phyloP scores from a whole-genome alignment of 805 yeast species.

The Kodamaea kaohsiungensis region DNA sequence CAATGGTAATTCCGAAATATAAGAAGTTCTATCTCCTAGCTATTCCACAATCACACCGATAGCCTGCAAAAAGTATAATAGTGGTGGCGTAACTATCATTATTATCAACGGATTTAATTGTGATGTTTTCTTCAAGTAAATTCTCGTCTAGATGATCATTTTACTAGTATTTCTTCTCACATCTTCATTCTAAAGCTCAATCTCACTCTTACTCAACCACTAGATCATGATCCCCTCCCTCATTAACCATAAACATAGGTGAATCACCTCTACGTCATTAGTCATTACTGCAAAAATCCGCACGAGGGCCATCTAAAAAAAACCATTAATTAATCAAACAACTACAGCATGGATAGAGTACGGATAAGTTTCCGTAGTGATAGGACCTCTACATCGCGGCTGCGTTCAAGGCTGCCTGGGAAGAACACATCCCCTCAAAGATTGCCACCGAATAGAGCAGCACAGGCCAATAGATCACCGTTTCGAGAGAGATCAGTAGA shows the following conservation, averaged over 20 bases:
- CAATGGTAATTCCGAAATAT: background rate
- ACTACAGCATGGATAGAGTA: background rate
- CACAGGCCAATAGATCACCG: slow-evolving; percentile 5
- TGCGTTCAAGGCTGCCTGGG: slow-evolving; percentile 23
- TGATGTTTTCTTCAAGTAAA: too few relatives aligned
- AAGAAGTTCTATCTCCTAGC: background rate
- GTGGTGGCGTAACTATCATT: background rate
- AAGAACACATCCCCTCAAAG: slow-evolving; percentile 2
- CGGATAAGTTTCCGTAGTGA: slow-evolving; percentile 1
- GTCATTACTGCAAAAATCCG: slow-evolving; percentile 3
- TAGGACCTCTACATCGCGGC: slow-evolving; percentile 8
- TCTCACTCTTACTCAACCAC: background rate
- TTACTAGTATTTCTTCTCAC: too few relatives aligned
- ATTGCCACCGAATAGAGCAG: background rate
- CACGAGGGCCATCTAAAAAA: slow-evolving; percentile 4
- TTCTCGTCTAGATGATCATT: too few relatives aligned
- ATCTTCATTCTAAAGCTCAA: background rate
- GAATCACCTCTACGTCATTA: background rate
- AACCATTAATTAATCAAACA: background rate
- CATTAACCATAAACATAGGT: background rate
- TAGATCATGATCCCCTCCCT: background rate
- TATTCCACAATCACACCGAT: background rate
- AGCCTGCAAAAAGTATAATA: too few relatives aligned
- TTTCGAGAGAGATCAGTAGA: slow-evolving; percentile 22
- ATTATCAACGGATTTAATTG: too few relatives aligned